Evolutionary conservation across 2,329 filamentous ascomycete species (phyloP).

Genomic region (Fusarium dimerum): DNA sequence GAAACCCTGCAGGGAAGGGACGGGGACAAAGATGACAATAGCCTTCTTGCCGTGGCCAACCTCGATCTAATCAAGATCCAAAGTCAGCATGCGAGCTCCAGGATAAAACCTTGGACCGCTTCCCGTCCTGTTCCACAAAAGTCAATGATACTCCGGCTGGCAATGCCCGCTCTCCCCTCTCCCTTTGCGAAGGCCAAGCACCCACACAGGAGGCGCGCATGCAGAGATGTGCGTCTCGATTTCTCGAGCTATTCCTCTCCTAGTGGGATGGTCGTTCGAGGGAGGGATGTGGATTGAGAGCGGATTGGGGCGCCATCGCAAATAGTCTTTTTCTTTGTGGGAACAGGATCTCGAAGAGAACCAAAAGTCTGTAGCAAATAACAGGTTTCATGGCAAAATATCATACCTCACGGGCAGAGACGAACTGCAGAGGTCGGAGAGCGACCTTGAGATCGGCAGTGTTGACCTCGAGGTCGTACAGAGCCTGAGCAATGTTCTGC

Average conservation of each 20-base stretch:
- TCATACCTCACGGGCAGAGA: constrained; percentile 97
- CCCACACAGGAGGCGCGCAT: not conserved
- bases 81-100: constrained; percentile 79
- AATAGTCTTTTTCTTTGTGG: constrained; percentile 35
- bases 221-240: constrained; percentile 9
- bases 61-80: constrained; percentile 83
- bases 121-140: constrained; percentile 69
- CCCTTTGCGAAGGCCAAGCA: not conserved
- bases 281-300: constrained; percentile 24
- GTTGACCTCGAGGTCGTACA: constrained; percentile 99
- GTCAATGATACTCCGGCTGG: constrained; percentile 42
- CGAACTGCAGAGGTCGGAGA: constrained; percentile 97
- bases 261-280: constrained; percentile 22
- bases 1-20: constrained; percentile 97
- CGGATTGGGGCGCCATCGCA: constrained; percentile 37
- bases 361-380: constrained; percentile 9
- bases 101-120: constrained; percentile 71
- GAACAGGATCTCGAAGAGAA: constrained; percentile 42
- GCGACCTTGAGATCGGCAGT: constrained; percentile 96
- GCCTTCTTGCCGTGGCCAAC: constrained; percentile 99
- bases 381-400: constrained; percentile 43
- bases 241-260: constrained; percentile 9
- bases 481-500: constrained; percentile 93
- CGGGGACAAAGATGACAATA: constrained; percentile 99
- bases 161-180: constrained; percentile 31